These are phyloP conservation scores for Pseudozyma hubeiensis DNA, from an alignment of 1,284 basidiomycete species.

Conservation along the genomic window DNA sequence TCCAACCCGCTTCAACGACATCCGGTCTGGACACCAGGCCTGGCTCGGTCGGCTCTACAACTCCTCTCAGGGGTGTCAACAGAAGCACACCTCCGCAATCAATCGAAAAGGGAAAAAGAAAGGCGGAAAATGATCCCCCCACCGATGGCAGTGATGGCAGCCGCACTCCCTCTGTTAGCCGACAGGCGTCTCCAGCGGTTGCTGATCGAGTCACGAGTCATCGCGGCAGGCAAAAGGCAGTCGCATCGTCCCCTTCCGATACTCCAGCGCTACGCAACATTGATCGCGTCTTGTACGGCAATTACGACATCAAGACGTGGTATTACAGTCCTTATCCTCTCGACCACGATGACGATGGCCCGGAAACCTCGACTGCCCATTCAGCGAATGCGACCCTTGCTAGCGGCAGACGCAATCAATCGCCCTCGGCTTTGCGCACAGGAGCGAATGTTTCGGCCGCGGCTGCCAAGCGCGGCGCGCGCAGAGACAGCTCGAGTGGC, in stretches of 20 bases:
- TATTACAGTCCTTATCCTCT: conserved; percentile 68
- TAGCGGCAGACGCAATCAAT: conserved; percentile 24
- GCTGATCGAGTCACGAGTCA: conserved; percentile 13
- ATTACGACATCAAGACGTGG: conserved; percentile 68
- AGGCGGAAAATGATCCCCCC: conserved; percentile 28
- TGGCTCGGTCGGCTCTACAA: background rate
- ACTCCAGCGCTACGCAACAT: conserved; percentile 42
- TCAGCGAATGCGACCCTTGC: background rate
- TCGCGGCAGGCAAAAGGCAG: conserved; percentile 13
- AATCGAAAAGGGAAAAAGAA: conserved; percentile 34
- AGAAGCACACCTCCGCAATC: conserved; percentile 6
- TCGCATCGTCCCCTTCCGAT: conserved; percentile 10
- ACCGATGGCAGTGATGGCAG: conserved; percentile 28
- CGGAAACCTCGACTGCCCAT: conserved; percentile 7
- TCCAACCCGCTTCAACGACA: conserved; percentile 6
- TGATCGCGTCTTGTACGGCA: conserved; percentile 64
- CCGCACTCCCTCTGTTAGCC: conserved; percentile 32
- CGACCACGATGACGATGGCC: conserved; percentile 45
- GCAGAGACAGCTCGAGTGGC: conserved; percentile 20
- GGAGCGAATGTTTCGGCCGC: conserved; percentile 7
- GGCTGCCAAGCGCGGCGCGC: conserved; percentile 7
- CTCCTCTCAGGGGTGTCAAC: conserved; percentile 10
- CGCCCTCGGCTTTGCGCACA: conserved; percentile 10
- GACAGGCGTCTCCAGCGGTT: conserved; percentile 32
- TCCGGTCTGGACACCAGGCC: background rate